Evolutionary conservation across 805 yeast genomes (phyloP), one percentile per base, ranked within the genome.

Genomic region (Nadsonia fulvescens): DNA sequence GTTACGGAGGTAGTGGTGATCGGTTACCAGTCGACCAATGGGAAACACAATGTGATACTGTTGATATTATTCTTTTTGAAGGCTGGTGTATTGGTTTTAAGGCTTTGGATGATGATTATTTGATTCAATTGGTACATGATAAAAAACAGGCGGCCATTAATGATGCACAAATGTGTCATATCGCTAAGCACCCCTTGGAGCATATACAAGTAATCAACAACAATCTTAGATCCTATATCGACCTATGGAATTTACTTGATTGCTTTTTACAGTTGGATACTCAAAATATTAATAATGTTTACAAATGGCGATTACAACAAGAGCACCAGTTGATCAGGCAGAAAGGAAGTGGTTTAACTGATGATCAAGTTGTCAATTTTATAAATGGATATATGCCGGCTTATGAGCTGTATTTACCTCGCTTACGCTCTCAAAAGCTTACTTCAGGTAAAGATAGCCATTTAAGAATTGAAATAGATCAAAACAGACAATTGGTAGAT

Each of bases 41-140:
- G 72, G 37, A 37, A 3, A 29, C 39, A 3, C 44, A 49, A 4
- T 20, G 20, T 8, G 36, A 42, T 2, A 61, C 63, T 2, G 55
- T 67, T 3, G 79, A 76, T 39, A 61, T 82, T 3, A 60, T 86
- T 3, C 47, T 86, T 2, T 57, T 89, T 20, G 98, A 86, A 50
- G 98, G 96, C 4, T 86, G 98, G 98, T 81, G 83, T 52, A 61
- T 69, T 13, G 96, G 96, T 2, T 86, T 69, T 43, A 34, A 43
- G 4, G 57, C 74, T 2, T 36, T 63, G 11, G 36, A 47, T 1
- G 37, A 46, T 14, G 35, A 34, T 2, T 46, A 44, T 5, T 32
- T 60, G 27, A n/a, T n/a, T n/a, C n/a, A n/a, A n/a, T n/a, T n/a
- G n/a, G n/a, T n/a, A n/a, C n/a, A n/a, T n/a, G n/a, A n/a, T n/a